Evolutionary conservation across 179 eudicot genomes (phyloP).

Genomic region (Beta macrorhiza): DNA sequence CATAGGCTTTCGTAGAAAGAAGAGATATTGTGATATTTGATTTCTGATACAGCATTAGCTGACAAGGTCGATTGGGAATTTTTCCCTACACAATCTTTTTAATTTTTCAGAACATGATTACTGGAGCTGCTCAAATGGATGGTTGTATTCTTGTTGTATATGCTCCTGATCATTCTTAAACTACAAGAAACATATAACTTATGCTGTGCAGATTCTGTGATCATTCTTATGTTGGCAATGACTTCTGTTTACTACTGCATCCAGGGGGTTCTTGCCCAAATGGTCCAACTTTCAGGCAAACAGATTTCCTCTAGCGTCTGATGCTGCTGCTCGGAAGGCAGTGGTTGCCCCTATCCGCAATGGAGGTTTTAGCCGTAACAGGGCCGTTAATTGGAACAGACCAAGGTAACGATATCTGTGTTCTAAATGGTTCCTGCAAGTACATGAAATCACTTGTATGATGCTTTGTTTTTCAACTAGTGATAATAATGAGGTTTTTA

Average conservation of each 20-base stretch:
- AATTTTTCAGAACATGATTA: no score
- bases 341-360: slow-evolving; percentile 55
- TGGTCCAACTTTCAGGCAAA: slow-evolving; percentile 71
- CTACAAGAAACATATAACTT: no score
- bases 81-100: no score
- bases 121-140: no score
- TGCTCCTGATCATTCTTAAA: no score
- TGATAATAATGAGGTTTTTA: slow-evolving; percentile 5
- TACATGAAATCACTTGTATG: background rate
- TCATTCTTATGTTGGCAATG: background rate
- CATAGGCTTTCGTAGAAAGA: no score
- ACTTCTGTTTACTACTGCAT: background rate
- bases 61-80: no score
- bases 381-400: slow-evolving; percentile 51
- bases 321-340: slow-evolving; percentile 72
- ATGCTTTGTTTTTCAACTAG: background rate
- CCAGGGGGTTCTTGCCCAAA: slow-evolving; percentile 78
- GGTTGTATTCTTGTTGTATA: no score
- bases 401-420: slow-evolving; percentile 47
- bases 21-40: no score
- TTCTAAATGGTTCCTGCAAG: background rate
- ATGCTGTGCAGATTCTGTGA: background rate
- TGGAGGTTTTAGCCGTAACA: slow-evolving; percentile 43
- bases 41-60: no score
- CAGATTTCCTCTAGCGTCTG: slow-evolving; percentile 56